A percentile compares a stretch with the other conserved stretches of the same genome.
phyloP scores from a whole-genome alignment of 768 basidiomycete species.

The Rubroboletus satanas region DNA sequence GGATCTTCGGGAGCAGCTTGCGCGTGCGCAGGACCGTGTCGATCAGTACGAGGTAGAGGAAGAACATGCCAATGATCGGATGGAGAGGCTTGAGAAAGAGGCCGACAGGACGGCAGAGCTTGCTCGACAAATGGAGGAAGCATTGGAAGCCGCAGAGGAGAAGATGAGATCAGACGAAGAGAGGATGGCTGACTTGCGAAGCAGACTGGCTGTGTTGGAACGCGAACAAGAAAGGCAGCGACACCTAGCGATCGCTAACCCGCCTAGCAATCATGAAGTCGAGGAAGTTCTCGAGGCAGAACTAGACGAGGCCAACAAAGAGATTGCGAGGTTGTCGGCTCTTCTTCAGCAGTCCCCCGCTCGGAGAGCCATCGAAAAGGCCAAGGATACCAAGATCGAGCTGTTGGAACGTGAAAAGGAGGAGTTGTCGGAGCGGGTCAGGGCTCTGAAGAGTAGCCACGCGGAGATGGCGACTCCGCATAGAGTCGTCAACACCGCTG shows the following conservation, averaged over 20 bases:
- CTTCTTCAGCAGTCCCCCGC: slow-evolving; percentile 70
- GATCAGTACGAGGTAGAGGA: slow-evolving; percentile 42
- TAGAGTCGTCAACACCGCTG: slow-evolving; percentile 50
- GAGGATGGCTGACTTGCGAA: slow-evolving; percentile 46
- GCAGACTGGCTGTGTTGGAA: slow-evolving; percentile 51
- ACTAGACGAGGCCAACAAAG: slow-evolving; percentile 70
- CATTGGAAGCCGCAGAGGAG: slow-evolving; percentile 68
- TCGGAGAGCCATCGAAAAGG: slow-evolving; percentile 72
- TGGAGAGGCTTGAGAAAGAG: slow-evolving; percentile 51
- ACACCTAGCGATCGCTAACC: slow-evolving; percentile 20
- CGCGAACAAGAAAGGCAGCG: slow-evolving; percentile 47
- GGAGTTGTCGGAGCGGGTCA: slow-evolving; percentile 69
- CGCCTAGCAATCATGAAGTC: slow-evolving; percentile 46
- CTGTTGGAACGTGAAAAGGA: slow-evolving; percentile 74
- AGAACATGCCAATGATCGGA: slow-evolving; percentile 46
- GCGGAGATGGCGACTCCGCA: slow-evolving; percentile 55
- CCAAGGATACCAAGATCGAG: slow-evolving; percentile 72
- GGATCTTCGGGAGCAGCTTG: slow-evolving; percentile 53
- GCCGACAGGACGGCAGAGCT: slow-evolving; percentile 51
- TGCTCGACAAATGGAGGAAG: slow-evolving; percentile 67
- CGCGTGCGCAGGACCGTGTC: slow-evolving; percentile 42
- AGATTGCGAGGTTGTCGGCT: slow-evolving; percentile 67
- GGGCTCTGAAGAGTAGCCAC: slow-evolving; percentile 49
- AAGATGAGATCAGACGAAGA: slow-evolving; percentile 65
- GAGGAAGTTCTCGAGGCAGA: slow-evolving; percentile 66